Conservation (phyloP, 345 rosid genomes). For the Microthlaspi erraticum region DNA sequence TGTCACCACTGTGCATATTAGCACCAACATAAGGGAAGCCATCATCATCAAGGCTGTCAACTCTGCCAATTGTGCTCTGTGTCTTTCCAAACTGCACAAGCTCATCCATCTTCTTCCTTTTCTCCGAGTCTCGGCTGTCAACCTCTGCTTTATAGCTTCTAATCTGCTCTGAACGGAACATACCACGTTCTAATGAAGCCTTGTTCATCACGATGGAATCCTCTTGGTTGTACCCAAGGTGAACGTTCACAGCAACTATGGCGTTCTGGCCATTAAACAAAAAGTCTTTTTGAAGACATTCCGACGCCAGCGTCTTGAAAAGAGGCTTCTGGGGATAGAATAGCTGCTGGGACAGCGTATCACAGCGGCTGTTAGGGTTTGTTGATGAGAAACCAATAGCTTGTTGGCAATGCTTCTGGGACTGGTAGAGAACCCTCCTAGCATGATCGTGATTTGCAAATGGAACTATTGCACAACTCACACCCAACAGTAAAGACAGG, state of each 20-base stretch:
- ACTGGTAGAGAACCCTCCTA: slow-evolving; percentile 80
- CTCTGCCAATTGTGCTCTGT: slow-evolving; percentile 72
- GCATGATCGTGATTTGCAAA: slow-evolving; percentile 92
- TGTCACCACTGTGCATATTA: slow-evolving; percentile 77
- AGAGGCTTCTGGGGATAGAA: slow-evolving; percentile 89
- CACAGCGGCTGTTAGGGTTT: slow-evolving; percentile 77
- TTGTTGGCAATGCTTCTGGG: slow-evolving; percentile 88
- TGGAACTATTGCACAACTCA: slow-evolving; percentile 86
- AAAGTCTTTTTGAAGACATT: slow-evolving; percentile 68
- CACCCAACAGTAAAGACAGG: slow-evolving; percentile 76
- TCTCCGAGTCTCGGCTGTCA: slow-evolving; percentile 72
- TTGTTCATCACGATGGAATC: slow-evolving; percentile 90
- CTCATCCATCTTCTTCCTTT: slow-evolving; percentile 64
- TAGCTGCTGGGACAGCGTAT: slow-evolving; percentile 75
- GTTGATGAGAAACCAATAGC: slow-evolving; percentile 89
- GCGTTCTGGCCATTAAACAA: slow-evolving; percentile 86
- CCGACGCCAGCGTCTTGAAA: slow-evolving; percentile 70
- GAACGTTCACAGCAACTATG: slow-evolving; percentile 92
- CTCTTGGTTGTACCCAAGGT: slow-evolving; percentile 91
- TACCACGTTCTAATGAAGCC: slow-evolving; percentile 87
- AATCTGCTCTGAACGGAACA: slow-evolving; percentile 84
- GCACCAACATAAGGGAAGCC: slow-evolving; percentile 87
- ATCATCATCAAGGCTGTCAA: slow-evolving; percentile 88
- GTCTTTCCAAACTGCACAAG: slow-evolving; percentile 67
- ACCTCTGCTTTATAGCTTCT: slow-evolving; percentile 93